Conservation (phyloP, 2,329 filamentous ascomycete species). For the Chaetomium globosum region DNA sequence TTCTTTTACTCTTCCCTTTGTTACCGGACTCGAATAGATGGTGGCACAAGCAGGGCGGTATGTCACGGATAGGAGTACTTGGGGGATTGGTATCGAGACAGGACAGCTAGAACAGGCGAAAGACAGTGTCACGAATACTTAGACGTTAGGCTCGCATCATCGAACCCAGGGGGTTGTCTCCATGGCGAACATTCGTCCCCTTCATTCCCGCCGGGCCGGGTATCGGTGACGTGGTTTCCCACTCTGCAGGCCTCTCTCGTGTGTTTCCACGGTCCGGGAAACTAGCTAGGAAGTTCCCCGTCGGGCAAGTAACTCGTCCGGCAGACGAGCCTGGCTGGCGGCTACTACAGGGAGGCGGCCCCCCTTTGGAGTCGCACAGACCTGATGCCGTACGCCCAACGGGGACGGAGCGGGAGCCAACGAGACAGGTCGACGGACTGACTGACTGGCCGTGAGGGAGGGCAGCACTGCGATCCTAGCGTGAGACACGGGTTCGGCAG, state of each 20-base stretch:
- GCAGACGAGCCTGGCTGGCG: not conserved
- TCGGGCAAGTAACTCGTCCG: not conserved
- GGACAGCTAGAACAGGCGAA: slow-evolving; percentile 1
- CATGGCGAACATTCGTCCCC: not conserved
- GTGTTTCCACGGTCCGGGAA: not conserved
- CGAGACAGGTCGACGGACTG: too few relatives aligned
- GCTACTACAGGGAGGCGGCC: not conserved
- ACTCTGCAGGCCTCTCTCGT: not conserved
- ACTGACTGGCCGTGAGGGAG: not conserved
- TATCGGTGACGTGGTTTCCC: slow-evolving; percentile 17
- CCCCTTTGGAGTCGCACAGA: slow-evolving; percentile 14
- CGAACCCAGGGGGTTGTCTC: not conserved
- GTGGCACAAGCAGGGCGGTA: slow-evolving; percentile 9
- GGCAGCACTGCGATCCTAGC: not conserved
- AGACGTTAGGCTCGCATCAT: slow-evolving; percentile 7
- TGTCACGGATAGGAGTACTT: not conserved
- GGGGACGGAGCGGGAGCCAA: not conserved
- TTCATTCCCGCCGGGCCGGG: not conserved
- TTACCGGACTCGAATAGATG: not conserved
- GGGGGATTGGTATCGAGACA: not conserved
- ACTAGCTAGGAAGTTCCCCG: not conserved
- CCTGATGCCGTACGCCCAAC: slow-evolving; percentile 10
- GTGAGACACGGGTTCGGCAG: not conserved
- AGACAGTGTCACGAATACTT: slow-evolving; percentile 8
- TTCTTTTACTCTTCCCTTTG: not conserved